phyloP scores from a whole-genome alignment of 768 basidiomycete genomes.

The Thelephora aurantiotincta region DNA sequence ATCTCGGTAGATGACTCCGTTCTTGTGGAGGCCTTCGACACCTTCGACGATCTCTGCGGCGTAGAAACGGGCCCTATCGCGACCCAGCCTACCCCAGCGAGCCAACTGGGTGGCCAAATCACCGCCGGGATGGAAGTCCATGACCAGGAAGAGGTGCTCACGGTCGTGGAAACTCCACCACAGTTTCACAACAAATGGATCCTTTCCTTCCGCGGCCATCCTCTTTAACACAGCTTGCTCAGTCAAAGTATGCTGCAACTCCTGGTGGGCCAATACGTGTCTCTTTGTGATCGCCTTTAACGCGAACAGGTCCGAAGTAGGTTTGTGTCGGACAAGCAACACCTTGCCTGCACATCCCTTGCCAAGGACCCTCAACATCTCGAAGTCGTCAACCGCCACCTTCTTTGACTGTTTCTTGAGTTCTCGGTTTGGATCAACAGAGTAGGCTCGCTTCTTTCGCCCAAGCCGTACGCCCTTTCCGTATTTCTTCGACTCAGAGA shows the following conservation, averaged over 20 bases:
- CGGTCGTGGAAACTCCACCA: slow-evolving; percentile 98
- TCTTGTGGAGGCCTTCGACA: slow-evolving; percentile 83
- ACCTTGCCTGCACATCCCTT: slow-evolving; percentile 98
- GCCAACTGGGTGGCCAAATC: slow-evolving; percentile 97
- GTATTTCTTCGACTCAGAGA: slow-evolving; percentile 29
- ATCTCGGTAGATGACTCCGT: slow-evolving; percentile 95
- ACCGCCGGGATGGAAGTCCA: slow-evolving; percentile 96
- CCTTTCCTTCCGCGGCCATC: slow-evolving; percentile 78
- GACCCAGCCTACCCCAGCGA: slow-evolving; percentile 85
- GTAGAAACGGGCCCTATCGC: slow-evolving; percentile 92
- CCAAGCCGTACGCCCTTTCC: slow-evolving; percentile 15
- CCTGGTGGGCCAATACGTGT: slow-evolving; percentile 92
- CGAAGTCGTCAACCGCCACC: slow-evolving; percentile 82
- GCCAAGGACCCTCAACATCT: slow-evolving; percentile 92
- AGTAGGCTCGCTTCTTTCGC: slow-evolving; percentile 42
- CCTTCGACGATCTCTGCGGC: slow-evolving; percentile 96
- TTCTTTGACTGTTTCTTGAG: slow-evolving; percentile 46
- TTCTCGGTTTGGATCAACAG: slow-evolving; percentile 34
- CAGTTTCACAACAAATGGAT: slow-evolving; percentile 91
- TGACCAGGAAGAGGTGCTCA: slow-evolving; percentile 92
- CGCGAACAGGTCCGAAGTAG: slow-evolving; percentile 62
- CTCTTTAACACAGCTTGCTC: slow-evolving; percentile 92
- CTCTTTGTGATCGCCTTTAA: slow-evolving; percentile 98
- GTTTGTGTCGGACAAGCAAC: slow-evolving; percentile 74
- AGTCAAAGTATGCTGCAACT: slow-evolving; percentile 89